Evolutionary conservation across 805 yeast genomes (phyloP), one percentile per base, ranked within the genome.

Genomic region (Ogataea siamensis): DNA sequence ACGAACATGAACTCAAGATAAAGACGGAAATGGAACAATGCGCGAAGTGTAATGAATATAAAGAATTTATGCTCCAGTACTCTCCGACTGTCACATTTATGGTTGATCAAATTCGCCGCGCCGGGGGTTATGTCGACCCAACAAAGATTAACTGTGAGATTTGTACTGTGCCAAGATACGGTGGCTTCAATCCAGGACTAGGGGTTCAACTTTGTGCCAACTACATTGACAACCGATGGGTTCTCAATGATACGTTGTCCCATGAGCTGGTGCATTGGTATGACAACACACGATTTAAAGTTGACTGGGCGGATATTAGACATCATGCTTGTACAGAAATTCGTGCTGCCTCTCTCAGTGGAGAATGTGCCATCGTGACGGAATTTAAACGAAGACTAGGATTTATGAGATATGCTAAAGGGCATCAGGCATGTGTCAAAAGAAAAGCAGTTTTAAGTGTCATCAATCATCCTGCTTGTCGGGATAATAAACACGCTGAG

Each of bases 301-400:
- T 93, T 2, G 87, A 93, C 60, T 84, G 96, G 83, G 55, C 72
- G 39, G 78, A 91, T 60, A 66, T 93, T 55, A 76, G 78, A 54
- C 99, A 93, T 57, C 98, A 91, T 58, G 99, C 99, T 1, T 93
- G 99, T 60, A 82, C 97, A 1, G 99, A 93, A 61, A 87, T 93
- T 35, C 71, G 99, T 43, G 99, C 99, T 0, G 82, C 94, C 8
- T 81, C 87, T 49, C 69, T 93, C 15, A 83, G 95, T 56, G 99
- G 99, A 5, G 99, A 93, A 57, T 93, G 99, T 63, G 74, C 98
- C 19, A 78, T 91, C 51, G 75, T 82, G 77, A 85, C 84, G 51
- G 96, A 93, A 60, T 80, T 88, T 52, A 68, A 74, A 40, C 54
- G 56, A 37, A 49, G 50, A 40, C 28, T 45, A 1, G 62, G 62